These are phyloP conservation scores for Suillus sp. DNA, from an alignment of 768 basidiomycete species.

Conservation along the genomic window DNA sequence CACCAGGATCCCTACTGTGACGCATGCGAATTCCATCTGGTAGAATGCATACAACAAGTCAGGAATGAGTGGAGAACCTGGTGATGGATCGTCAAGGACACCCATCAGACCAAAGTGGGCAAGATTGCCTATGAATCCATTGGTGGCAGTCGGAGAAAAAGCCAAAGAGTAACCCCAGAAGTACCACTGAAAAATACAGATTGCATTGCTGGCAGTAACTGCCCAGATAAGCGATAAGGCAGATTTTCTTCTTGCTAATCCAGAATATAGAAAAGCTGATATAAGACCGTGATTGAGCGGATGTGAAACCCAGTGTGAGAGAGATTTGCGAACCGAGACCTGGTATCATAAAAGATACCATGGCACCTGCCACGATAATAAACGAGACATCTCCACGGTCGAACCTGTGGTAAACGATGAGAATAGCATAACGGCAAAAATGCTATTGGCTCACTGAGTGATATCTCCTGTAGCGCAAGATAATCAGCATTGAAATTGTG, in stretches of 20 bases:
- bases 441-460: constrained; percentile 30
- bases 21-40: constrained; percentile 85
- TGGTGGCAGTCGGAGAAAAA: constrained; percentile 75
- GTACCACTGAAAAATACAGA: constrained; percentile 82
- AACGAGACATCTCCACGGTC: constrained; percentile 73
- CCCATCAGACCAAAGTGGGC: constrained; percentile 73
- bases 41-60: constrained; percentile 84
- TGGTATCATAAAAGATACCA: constrained; percentile 80
- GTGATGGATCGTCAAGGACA: constrained; percentile 71
- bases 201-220: constrained; percentile 69
- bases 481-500: neutral
- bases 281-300: constrained; percentile 6
- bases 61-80: constrained; percentile 81
- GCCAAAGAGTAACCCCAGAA: constrained; percentile 84
- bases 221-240: constrained; percentile 76
- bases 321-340: constrained; percentile 54
- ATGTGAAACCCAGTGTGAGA: constrained; percentile 10
- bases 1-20: constrained; percentile 76
- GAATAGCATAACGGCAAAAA: constrained; percentile 5
- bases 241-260: constrained; percentile 69
- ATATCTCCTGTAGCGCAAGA: constrained; percentile 24
- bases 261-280: constrained; percentile 73
- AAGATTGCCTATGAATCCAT: constrained; percentile 80
- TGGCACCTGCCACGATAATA: constrained; percentile 65
- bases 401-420: constrained; percentile 44